Evolutionary conservation across 2,329 filamentous ascomycete genomes (phyloP).

Genomic region (Pseudopithomyces maydicus): DNA sequence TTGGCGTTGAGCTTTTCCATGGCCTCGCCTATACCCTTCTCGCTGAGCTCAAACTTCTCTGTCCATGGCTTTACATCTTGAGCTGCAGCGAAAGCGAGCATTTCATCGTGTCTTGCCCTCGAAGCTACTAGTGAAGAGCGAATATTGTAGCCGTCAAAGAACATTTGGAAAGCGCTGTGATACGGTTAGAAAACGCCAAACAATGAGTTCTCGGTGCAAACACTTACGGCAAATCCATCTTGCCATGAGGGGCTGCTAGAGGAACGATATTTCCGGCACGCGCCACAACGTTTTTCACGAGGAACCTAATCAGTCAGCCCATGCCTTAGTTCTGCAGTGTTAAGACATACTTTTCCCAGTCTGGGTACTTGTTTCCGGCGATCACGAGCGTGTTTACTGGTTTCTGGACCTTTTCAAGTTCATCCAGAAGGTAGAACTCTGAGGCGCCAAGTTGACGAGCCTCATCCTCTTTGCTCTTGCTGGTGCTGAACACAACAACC

Average conservation of each 20-base stretch:
- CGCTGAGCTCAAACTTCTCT: slow-evolving; percentile 26
- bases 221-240: slow-evolving; percentile 20
- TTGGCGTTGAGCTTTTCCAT: slow-evolving; percentile 21
- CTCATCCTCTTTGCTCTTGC: slow-evolving; percentile 23
- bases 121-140: slow-evolving; percentile 25
- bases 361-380: slow-evolving; percentile 25
- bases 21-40: slow-evolving; percentile 21
- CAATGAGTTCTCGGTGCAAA: not conserved
- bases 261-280: slow-evolving; percentile 25
- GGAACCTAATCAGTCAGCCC: slow-evolving; percentile 12
- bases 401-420: slow-evolving; percentile 24
- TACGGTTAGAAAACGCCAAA: not conserved
- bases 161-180: slow-evolving; percentile 19
- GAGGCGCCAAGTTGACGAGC: slow-evolving; percentile 22
- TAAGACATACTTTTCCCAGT: slow-evolving; percentile 26
- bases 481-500: slow-evolving; percentile 29
- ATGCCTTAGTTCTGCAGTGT: not conserved
- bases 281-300: slow-evolving; percentile 24
- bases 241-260: slow-evolving; percentile 19
- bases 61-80: slow-evolving; percentile 25
- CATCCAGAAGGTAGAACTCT: slow-evolving; percentile 29
- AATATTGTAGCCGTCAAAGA: slow-evolving; percentile 27
- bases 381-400: slow-evolving; percentile 24
- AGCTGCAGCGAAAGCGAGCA: slow-evolving; percentile 23
- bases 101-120: slow-evolving; percentile 25